phyloP scores from a whole-genome alignment of 1,284 basidiomycete genomes.

The Mycena citricolor region DNA sequence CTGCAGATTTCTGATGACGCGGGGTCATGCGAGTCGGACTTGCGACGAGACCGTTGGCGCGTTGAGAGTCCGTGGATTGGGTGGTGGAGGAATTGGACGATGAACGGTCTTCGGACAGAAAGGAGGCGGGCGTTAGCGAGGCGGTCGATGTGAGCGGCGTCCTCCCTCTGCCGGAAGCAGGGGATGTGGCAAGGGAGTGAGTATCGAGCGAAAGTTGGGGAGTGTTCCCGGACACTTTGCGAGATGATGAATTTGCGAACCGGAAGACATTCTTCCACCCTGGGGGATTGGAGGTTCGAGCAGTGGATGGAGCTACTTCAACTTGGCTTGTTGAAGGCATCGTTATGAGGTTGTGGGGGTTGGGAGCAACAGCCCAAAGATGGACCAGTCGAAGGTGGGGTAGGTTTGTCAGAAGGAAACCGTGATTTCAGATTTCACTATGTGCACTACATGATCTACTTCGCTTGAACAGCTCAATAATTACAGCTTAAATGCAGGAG shows the following conservation, averaged over 20 bases:
- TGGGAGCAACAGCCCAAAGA: background rate
- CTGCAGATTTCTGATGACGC: slow-evolving; percentile 35
- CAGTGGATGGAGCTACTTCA: background rate
- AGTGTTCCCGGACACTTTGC: slow-evolving; percentile 41
- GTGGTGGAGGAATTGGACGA: slow-evolving; percentile 74
- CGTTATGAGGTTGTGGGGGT: background rate
- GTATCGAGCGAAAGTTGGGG: slow-evolving; percentile 37
- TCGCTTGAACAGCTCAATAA: too few species aligned
- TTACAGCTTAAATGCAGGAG: too few species aligned
- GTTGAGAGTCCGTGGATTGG: slow-evolving; percentile 64
- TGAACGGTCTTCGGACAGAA: slow-evolving; percentile 54
- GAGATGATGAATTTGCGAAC: slow-evolving; percentile 50
- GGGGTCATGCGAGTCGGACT: slow-evolving; percentile 32
- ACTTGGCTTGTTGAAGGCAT: background rate
- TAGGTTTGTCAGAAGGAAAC: background rate
- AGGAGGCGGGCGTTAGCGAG: slow-evolving; percentile 50
- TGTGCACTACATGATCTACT: background rate
- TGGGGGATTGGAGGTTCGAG: slow-evolving; percentile 8
- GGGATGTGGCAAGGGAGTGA: slow-evolving; percentile 37
- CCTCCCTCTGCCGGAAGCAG: slow-evolving; percentile 34
- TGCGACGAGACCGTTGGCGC: slow-evolving; percentile 30
- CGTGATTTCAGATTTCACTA: background rate
- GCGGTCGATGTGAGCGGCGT: slow-evolving; percentile 43
- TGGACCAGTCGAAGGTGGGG: background rate
- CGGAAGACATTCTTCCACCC: slow-evolving; percentile 65